Evolutionary conservation across 2,329 filamentous ascomycete species (phyloP).

Genomic region (Aspergillus eucalypticola): DNA sequence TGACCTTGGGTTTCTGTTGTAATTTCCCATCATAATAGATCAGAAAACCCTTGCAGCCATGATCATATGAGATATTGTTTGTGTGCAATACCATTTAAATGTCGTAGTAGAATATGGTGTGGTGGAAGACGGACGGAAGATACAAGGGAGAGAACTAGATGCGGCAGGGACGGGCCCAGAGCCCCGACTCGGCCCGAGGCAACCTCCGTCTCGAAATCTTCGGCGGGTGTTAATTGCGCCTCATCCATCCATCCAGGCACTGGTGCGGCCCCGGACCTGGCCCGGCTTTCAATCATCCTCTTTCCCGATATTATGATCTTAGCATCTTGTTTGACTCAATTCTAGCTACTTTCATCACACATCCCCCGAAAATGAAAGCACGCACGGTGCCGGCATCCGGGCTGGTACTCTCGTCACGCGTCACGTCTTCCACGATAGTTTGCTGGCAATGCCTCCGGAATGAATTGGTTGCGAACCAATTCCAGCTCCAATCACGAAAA

Average conservation of each 20-base stretch:
- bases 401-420: constrained; percentile 36
- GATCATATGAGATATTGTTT: background rate
- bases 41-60: background rate
- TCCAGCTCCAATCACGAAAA: constrained; percentile 34
- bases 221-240: background rate
- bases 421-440: constrained; percentile 31
- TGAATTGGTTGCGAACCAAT: constrained; percentile 31
- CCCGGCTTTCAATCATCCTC: constrained; percentile 1
- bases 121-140: background rate
- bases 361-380: constrained; percentile 39
- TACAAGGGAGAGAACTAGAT: background rate
- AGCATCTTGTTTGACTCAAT: background rate
- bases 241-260: background rate
- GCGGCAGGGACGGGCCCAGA: background rate
- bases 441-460: constrained; percentile 45
- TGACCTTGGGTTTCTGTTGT: background rate
- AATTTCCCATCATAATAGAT: background rate
- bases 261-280: constrained; percentile 5
- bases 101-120: background rate
- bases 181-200: constrained; percentile 9
- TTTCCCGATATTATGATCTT: constrained; percentile 6
- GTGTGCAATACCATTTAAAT: background rate
- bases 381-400: constrained; percentile 39
- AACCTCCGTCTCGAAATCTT: constrained; percentile 13
- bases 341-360: background rate